Base-by-base conservation (phyloP, 768 basidiomycete species). In the Suillus subaureus region DNA sequence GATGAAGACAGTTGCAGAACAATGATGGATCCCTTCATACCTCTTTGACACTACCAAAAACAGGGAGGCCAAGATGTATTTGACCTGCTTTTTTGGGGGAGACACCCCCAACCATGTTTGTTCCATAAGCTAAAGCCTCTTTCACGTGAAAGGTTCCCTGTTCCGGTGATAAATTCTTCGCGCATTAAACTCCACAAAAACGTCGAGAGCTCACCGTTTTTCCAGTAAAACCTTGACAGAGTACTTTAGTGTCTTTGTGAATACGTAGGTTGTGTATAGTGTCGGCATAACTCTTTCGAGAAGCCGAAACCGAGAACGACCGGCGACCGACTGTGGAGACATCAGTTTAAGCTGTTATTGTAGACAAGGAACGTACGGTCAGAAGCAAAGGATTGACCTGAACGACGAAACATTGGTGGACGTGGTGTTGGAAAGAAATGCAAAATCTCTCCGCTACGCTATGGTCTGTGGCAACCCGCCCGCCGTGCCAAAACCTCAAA, bases 71-170 rank as follows among this genome's bases (percentile, higher is more conserved):
- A 64, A 99, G 86, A 81, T 99, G 97, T 4, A 87, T 93, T 78
- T 92, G 89, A 16, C 97, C 97, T 63, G 96, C 97, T 79, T 99
- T 99, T 83, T 93, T 94, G 43, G 93, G 94, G 3, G 94, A 96
- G 62, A 97, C 96, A 67, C 97, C 97, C 64, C 97, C 97, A 64
- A 99, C 94, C 93, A 99, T 97, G 67, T 90, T 92, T 65, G 97
- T 99, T 23, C 97, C 97, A 74, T 93, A 99, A 60, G 88, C 94
- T 68, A 99, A 79, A 43, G 97, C 96, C 78, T 98, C 94, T 73
- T 84, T 90, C 67, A 89, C 88, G 83, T 99, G 97, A 87, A 99
- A 99, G 71, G 97, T 98, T 69, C 92, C 97, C 97, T 93, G 67
- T 31, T 37, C 39, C 42, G 57, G 56, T 49, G 62, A 61, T 73